Evolutionary conservation across 2,329 filamentous ascomycete species (phyloP).

Genomic region (Curvularia spicifera): DNA sequence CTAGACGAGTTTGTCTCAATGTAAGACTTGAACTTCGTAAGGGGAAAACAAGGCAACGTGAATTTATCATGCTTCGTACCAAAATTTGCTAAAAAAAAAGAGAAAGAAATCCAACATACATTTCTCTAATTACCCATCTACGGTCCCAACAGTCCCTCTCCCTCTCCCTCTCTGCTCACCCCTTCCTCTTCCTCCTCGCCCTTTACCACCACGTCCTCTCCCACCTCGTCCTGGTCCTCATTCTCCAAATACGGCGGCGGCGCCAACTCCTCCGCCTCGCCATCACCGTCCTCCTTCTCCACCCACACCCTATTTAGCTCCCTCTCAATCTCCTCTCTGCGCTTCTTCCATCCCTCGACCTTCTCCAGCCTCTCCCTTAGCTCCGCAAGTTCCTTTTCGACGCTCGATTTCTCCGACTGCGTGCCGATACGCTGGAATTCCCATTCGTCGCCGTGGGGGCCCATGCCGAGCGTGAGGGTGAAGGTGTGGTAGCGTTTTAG

Average conservation of each 20-base stretch:
- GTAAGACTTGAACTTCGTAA: too few species aligned
- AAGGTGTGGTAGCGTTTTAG: conserved; percentile 95
- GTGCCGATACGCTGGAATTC: conserved; percentile 93
- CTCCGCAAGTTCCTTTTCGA: conserved; percentile 88
- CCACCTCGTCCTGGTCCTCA: conserved; percentile 4
- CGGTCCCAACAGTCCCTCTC: not conserved
- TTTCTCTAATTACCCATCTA: not conserved
- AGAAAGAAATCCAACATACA: too few species aligned
- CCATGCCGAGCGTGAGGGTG: conserved; percentile 83
- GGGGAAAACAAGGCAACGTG: too few species aligned
- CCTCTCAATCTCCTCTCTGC: conserved; percentile 79
- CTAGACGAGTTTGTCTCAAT: too few species aligned
- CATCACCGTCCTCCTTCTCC: conserved; percentile 28
- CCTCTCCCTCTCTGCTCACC: not conserved
- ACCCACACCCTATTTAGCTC: conserved; percentile 74
- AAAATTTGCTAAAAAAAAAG: too few species aligned
- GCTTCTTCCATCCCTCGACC: conserved; percentile 82
- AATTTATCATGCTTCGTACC: too few species aligned
- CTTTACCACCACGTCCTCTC: not conserved
- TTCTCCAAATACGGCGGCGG: conserved; percentile 46
- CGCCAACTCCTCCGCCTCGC: conserved; percentile 40
- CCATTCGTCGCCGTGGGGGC: conserved; percentile 84
- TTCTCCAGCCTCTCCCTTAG: conserved; percentile 78
- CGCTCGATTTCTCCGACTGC: conserved; percentile 87
- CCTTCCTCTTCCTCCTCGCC: not conserved